Evolutionary conservation across 805 yeast species (phyloP).

Genomic region (Priceomyces carsonii): DNA sequence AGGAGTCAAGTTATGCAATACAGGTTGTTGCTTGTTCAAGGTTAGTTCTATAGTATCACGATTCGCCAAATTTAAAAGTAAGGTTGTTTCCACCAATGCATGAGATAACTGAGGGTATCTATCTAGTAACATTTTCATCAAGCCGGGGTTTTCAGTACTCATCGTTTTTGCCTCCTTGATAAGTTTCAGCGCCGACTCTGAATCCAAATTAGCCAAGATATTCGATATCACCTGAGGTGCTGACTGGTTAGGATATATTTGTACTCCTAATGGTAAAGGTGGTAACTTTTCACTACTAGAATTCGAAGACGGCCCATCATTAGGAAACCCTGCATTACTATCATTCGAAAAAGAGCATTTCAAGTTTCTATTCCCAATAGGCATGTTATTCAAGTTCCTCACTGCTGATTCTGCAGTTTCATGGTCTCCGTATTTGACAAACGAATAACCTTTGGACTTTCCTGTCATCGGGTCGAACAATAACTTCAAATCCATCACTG

Average conservation of each 20-base stretch:
- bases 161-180: conserved; percentile 60
- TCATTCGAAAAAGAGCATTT: conserved; percentile 76
- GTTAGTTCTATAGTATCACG: conserved; percentile 38
- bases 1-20: conserved; percentile 25
- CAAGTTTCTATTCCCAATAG: conserved; percentile 61
- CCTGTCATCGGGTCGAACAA: conserved; percentile 89
- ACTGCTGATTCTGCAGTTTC: conserved; percentile 92
- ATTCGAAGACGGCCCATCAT: conserved; percentile 9
- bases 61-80: conserved; percentile 33
- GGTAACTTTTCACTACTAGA: conserved; percentile 32
- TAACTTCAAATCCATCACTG: conserved; percentile 72
- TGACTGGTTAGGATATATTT: conserved; percentile 39
- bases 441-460: conserved; percentile 86
- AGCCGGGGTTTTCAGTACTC: conserved; percentile 55
- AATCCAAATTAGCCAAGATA: conserved; percentile 49
- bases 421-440: conserved; percentile 76
- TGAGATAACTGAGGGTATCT: conserved; percentile 81
- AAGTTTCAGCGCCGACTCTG: conserved; percentile 46
- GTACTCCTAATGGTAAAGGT: conserved; percentile 42
- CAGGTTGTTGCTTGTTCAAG: conserved; percentile 32
- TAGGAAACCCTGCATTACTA: conserved; percentile 12
- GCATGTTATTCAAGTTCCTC: conserved; percentile 76
- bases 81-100: conserved; percentile 74
- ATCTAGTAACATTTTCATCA: conserved; percentile 59
- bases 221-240: conserved; percentile 45